phyloP scores from a whole-genome alignment of 1,139 yeast species.

The Trichomonascaceae sp. region DNA sequence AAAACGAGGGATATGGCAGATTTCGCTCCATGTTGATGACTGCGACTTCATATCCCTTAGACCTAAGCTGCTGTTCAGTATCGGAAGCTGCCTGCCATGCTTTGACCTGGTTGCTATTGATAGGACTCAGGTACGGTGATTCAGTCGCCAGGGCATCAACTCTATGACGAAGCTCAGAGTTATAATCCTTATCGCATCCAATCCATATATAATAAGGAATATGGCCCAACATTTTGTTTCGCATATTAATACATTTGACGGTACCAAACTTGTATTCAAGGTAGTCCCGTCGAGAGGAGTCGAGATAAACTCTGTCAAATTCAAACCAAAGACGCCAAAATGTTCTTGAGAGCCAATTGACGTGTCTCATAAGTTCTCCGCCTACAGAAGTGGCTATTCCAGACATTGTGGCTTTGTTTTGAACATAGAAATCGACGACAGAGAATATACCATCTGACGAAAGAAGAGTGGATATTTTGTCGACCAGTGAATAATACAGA shows the following conservation, averaged over 20 bases:
- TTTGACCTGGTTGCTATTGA: slow-evolving; percentile 7
- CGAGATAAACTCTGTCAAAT: slow-evolving; percentile 72
- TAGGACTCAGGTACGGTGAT: slow-evolving; percentile 71
- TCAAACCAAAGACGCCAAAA: slow-evolving; percentile 90
- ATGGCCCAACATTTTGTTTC: slow-evolving; percentile 58
- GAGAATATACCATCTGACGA: slow-evolving; percentile 56
- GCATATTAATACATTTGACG: slow-evolving; percentile 61
- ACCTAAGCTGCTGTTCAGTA: slow-evolving; percentile 31
- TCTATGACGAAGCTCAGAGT: slow-evolving; percentile 54
- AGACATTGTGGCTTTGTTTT: slow-evolving; percentile 53
- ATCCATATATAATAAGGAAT: slow-evolving; percentile 82
- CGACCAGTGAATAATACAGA: slow-evolving; percentile 72
- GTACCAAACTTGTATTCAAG: slow-evolving; percentile 79
- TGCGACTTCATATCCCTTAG: slow-evolving; percentile 75
- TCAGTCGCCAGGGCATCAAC: slow-evolving; percentile 72
- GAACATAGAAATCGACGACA: slow-evolving; percentile 77
- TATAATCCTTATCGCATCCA: slow-evolving; percentile 66
- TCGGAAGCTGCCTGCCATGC: slow-evolving; percentile 27
- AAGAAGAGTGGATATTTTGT: slow-evolving; percentile 52
- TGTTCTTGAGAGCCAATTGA: slow-evolving; percentile 69
- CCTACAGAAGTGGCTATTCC: slow-evolving; percentile 75
- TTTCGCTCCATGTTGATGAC: slow-evolving; percentile 54
- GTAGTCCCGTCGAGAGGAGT: slow-evolving; percentile 75
- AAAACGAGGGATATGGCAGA: slow-evolving; percentile 71
- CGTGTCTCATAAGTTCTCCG: slow-evolving; percentile 63